Base-by-base conservation (phyloP, 2,329 filamentous ascomycete genomes). In the Exserohilum rostratum region DNA sequence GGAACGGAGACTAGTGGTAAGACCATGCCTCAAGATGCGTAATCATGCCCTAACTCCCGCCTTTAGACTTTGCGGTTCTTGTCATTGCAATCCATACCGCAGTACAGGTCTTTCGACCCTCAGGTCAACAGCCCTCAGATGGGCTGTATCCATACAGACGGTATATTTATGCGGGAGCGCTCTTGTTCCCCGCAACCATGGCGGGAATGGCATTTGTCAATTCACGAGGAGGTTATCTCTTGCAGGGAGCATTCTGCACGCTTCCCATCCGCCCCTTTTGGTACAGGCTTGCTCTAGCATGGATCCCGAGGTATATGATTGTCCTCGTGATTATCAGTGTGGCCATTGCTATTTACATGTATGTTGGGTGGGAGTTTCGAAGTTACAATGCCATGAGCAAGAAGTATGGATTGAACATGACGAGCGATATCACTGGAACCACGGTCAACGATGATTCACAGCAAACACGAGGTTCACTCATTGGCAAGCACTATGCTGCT, bases 31-130 rank as follows among this genome's bases (percentile, higher is more conserved):
- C n/a, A n/a, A n/a, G 18, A 22, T 11, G 1, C 18, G n/a, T 37
- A 20, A 29, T 2, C 22, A 12, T 35, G 22, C 40, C 38, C 55
- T 39, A 50, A 39, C 6, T 12, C 3, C 11, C 10, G 5, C 25
- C 9, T 10, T 10, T 5, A 77, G 90, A 93, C 66, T 80, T 89
- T 50, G 84, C 88, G 9, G 86, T 91, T 13, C 79, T 91, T 12
- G 80, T 90, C 53, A 90, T 93, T 65, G 87, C 89, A 15, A 68
- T 91, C 7, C 90, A 93, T 69, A 89, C 87, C 45, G 85, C 84
- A 2, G 76, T 91, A 10, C 90, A 89, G 71, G 87, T 93, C 47
- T 87, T 91, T 61, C 81, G 83, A 18, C 85, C 86, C 0, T 68
- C 68, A 2, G 66, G 67, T 12, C 66, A 37, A 40, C 68, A 54